Conservation (phyloP, 192 early-diverging fungal genomes). For the Entrophospora sp. region DNA sequence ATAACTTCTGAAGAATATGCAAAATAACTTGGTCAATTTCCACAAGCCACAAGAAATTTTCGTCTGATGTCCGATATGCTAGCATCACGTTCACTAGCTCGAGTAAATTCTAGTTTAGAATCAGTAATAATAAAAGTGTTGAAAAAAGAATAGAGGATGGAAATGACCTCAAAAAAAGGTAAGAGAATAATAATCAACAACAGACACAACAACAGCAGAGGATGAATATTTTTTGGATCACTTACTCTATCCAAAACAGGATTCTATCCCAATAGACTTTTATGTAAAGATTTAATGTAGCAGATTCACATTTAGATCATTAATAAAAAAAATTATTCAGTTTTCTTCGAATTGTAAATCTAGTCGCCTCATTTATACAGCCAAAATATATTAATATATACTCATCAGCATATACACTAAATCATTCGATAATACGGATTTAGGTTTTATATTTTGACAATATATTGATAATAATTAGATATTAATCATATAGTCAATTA, state of each 20-base stretch:
- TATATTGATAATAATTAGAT: slow-evolving; percentile 25
- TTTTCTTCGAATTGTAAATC: too few relatives aligned
- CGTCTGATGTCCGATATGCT: slow-evolving; percentile 61
- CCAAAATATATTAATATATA: slow-evolving; percentile 86
- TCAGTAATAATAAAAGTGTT: not conserved
- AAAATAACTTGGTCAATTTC: slow-evolving; percentile 65
- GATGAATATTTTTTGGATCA: slow-evolving; percentile 61
- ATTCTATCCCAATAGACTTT: slow-evolving; percentile 58
- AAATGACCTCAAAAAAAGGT: too few relatives aligned
- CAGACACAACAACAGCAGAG: slow-evolving; percentile 28
- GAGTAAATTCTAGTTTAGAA: not conserved
- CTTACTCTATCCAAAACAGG: slow-evolving; percentile 44
- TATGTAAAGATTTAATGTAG: slow-evolving; percentile 75
- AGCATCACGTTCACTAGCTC: slow-evolving; percentile 61
- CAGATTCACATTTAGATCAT: slow-evolving; percentile 61
- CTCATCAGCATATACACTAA: slow-evolving; percentile 55
- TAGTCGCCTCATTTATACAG: too few relatives aligned
- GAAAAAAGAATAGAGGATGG: too few relatives aligned
- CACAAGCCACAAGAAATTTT: slow-evolving; percentile 67
- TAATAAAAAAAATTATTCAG: too few relatives aligned
- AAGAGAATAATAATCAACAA: too few relatives aligned
- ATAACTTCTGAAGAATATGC: slow-evolving; percentile 35
- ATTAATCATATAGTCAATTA: too few relatives aligned
- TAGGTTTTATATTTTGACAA: slow-evolving; percentile 62
- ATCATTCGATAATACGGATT: slow-evolving; percentile 54